Evolutionary conservation across 768 basidiomycete species (phyloP).

Genomic region (Termitomyces titanicus): DNA sequence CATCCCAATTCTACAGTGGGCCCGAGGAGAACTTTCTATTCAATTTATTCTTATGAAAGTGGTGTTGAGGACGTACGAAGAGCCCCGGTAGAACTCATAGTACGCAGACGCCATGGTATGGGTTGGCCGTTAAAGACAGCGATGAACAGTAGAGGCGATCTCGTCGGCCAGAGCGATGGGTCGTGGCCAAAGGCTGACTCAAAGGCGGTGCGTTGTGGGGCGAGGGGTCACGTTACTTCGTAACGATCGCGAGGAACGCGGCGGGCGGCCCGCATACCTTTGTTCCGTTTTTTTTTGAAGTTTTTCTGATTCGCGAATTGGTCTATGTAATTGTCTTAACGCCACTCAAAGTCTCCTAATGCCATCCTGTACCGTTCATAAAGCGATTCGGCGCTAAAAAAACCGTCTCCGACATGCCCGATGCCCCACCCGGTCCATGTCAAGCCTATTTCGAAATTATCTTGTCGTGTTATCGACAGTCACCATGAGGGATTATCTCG

Average conservation of each 20-base stretch:
- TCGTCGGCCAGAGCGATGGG: slow-evolving; percentile 7
- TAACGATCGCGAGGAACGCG: neutral
- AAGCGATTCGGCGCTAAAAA: neutral
- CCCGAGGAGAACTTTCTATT: neutral
- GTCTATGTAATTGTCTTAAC: neutral
- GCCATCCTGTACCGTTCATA: neutral
- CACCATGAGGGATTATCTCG: neutral
- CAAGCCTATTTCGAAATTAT: no score
- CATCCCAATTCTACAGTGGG: slow-evolving; percentile 80
- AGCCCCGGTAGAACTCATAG: slow-evolving; percentile 91
- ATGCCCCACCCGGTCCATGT: no score
- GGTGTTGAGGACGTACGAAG: slow-evolving; percentile 51
- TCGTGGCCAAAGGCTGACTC: slow-evolving; percentile 10
- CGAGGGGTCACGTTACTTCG: neutral
- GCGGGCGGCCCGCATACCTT: neutral
- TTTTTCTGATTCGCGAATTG: neutral
- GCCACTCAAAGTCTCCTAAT: neutral
- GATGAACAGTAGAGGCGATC: slow-evolving; percentile 1
- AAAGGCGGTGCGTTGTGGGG: neutral
- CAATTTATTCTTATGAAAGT: neutral
- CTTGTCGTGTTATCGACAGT: no score
- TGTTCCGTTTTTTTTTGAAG: neutral
- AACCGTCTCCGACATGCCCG: no score
- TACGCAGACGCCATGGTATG: slow-evolving; percentile 71
- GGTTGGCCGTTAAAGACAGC: neutral